phyloP scores from a whole-genome alignment of 352 stramenopile species.

The Phytophthora multivora region DNA sequence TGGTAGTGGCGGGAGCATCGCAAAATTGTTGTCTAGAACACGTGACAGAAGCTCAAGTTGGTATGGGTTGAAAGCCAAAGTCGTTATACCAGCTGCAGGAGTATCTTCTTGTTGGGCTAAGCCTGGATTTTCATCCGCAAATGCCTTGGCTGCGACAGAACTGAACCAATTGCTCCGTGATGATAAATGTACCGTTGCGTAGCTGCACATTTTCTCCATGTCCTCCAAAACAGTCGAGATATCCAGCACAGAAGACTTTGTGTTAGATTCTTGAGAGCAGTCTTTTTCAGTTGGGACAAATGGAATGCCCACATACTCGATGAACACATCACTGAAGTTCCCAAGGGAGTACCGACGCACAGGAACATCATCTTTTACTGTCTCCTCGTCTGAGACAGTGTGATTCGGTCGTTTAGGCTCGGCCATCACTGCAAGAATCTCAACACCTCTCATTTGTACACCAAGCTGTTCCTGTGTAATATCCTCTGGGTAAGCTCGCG shows the following conservation, averaged over 20 bases:
- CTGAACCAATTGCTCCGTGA: slow-evolving; percentile 44
- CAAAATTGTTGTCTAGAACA: slow-evolving; percentile 69
- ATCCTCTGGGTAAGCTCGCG: slow-evolving; percentile 47
- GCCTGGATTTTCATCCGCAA: background rate
- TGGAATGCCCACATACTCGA: slow-evolving; percentile 56
- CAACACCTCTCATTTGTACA: slow-evolving; percentile 41
- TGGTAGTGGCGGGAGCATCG: slow-evolving; percentile 12
- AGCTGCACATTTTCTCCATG: slow-evolving; percentile 58
- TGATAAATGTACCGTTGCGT: slow-evolving; percentile 43
- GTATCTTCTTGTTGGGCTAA: background rate
- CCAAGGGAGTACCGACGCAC: slow-evolving; percentile 17
- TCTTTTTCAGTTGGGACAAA: slow-evolving; percentile 28
- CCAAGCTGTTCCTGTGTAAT: slow-evolving; percentile 53
- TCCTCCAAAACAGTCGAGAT: slow-evolving; percentile 56
- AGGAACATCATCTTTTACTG: background rate
- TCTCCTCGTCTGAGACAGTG: slow-evolving; percentile 1
- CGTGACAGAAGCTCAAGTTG: slow-evolving; percentile 70
- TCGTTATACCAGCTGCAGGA: background rate
- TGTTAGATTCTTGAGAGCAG: slow-evolving; percentile 13
- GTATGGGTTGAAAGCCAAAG: slow-evolving; percentile 54
- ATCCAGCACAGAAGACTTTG: slow-evolving; percentile 29
- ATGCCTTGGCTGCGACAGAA: background rate
- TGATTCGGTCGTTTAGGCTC: slow-evolving; percentile 10
- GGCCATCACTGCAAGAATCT: slow-evolving; percentile 47
- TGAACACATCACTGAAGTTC: slow-evolving; percentile 38